Conservation (phyloP, 768 basidiomycete genomes). For the Auricularia sp. region DNA sequence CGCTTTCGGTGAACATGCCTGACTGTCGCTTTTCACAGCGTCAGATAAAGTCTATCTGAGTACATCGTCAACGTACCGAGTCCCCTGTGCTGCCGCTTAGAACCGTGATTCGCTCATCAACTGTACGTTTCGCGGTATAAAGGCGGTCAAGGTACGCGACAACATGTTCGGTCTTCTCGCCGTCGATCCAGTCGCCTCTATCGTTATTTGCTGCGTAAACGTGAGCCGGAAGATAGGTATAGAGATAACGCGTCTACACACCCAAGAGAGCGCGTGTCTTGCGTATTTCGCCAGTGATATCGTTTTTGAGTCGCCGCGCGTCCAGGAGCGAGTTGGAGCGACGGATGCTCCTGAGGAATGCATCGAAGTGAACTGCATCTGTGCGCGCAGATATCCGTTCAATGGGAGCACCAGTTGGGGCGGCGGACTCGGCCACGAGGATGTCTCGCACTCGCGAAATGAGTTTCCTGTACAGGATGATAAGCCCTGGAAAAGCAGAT, state of each 20-base stretch:
- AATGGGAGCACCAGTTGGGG: constrained; percentile 32
- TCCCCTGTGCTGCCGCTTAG: constrained; percentile 59
- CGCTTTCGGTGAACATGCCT: not conserved
- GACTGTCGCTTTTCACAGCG: not conserved
- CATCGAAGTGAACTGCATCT: constrained; percentile 75
- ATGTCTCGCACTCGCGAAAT: constrained; percentile 34
- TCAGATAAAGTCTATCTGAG: not conserved
- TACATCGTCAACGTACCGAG: constrained; percentile 32
- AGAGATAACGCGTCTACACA: constrained; percentile 20
- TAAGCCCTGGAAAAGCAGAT: not conserved
- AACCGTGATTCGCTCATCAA: constrained; percentile 74
- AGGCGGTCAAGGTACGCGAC: constrained; percentile 81
- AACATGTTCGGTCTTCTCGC: constrained; percentile 73
- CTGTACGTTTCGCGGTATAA: constrained; percentile 78
- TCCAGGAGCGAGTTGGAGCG: constrained; percentile 77
- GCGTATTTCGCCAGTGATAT: constrained; percentile 85
- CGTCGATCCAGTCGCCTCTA: constrained; percentile 82
- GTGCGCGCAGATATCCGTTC: constrained; percentile 79
- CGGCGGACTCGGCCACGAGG: constrained; percentile 32
- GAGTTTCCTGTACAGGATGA: not conserved
- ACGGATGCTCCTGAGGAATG: constrained; percentile 77
- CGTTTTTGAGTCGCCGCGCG: constrained; percentile 82
- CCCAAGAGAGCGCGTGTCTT: constrained; percentile 66
- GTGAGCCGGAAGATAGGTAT: not conserved
- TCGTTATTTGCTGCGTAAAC: constrained; percentile 58